phyloP scores from a whole-genome alignment of 768 basidiomycete genomes.

The Podaxis sp. region DNA sequence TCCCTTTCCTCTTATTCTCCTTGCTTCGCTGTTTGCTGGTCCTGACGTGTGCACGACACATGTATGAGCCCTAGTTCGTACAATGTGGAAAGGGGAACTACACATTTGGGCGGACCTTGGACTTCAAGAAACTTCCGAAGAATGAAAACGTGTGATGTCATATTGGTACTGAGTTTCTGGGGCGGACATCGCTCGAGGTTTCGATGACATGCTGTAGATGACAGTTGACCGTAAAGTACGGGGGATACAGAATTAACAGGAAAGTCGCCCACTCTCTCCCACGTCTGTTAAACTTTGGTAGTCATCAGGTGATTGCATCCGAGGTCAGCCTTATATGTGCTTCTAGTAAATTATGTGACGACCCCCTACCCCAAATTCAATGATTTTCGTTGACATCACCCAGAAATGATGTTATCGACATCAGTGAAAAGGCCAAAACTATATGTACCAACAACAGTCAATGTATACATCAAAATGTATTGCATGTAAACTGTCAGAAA shows the following conservation, averaged over 20 bases:
- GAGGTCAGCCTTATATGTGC: too few species aligned
- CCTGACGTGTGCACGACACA: background rate
- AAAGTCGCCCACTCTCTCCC: background rate
- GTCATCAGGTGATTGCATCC: background rate
- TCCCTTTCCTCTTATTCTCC: slow-evolving; percentile 11
- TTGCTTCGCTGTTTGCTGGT: slow-evolving; percentile 14
- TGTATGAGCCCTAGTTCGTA: background rate
- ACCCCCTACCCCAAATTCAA: too few species aligned
- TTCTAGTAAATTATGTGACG: too few species aligned
- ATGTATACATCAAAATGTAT: too few species aligned
- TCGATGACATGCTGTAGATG: background rate
- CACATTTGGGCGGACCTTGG: slow-evolving; percentile 10
- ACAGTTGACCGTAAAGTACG: background rate
- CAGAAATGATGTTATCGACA: too few species aligned
- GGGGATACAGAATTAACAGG: background rate
- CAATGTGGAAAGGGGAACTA: background rate
- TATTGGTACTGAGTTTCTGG: slow-evolving; percentile 17
- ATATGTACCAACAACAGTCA: too few species aligned
- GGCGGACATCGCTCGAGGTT: background rate
- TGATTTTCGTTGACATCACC: too few species aligned
- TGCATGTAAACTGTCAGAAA: too few species aligned
- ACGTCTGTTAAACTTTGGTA: background rate
- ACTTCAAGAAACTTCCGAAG: slow-evolving; percentile 16
- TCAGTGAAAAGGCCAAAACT: too few species aligned
- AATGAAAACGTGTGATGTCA: slow-evolving; percentile 18